Evolutionary conservation across 1,284 basidiomycete genomes (phyloP).

Genomic region (Rhodotorula sp.): DNA sequence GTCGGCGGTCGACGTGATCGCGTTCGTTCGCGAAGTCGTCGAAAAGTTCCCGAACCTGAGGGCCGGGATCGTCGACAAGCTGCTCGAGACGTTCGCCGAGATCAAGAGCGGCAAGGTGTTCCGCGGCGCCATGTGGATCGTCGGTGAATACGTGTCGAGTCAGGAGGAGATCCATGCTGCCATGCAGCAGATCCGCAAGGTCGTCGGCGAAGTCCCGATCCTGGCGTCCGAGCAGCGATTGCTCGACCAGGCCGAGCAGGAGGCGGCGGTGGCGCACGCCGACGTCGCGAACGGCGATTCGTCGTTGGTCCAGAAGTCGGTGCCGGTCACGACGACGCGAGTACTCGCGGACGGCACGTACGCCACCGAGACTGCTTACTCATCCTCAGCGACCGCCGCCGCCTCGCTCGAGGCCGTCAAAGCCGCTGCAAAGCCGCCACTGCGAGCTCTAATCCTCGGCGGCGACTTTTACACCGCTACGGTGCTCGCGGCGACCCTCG

Average conservation of each 20-base stretch:
- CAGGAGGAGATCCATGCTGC: conserved; percentile 65
- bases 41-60: conserved; percentile 95
- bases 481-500: conserved; percentile 82
- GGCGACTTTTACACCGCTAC: conserved; percentile 97
- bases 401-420: conserved; percentile 77
- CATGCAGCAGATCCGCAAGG: conserved; percentile 79
- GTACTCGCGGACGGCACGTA: conserved; percentile 97
- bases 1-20: conserved; percentile 90
- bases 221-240: conserved; percentile 79
- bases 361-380: conserved; percentile 91
- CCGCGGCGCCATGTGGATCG: conserved; percentile 95
- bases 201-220: conserved; percentile 94
- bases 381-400: conserved; percentile 58
- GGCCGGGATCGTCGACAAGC: conserved; percentile 77
- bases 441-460: conserved; percentile 83
- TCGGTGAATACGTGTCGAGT: conserved; percentile 85
- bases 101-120: conserved; percentile 98
- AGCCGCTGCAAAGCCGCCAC: conserved; percentile 82
- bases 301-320: conserved; percentile 43
- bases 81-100: conserved; percentile 77
- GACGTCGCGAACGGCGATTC: conserved; percentile 43
- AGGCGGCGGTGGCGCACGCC: conserved; percentile 54
- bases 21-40: conserved; percentile 95
- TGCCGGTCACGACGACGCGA: conserved; percentile 56
- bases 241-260: conserved; percentile 69